A percentile compares a stretch with the other conserved stretches of the same genome.
phyloP scores from a whole-genome alignment of 345 rosid species.

The Bruguiera sexangula region DNA sequence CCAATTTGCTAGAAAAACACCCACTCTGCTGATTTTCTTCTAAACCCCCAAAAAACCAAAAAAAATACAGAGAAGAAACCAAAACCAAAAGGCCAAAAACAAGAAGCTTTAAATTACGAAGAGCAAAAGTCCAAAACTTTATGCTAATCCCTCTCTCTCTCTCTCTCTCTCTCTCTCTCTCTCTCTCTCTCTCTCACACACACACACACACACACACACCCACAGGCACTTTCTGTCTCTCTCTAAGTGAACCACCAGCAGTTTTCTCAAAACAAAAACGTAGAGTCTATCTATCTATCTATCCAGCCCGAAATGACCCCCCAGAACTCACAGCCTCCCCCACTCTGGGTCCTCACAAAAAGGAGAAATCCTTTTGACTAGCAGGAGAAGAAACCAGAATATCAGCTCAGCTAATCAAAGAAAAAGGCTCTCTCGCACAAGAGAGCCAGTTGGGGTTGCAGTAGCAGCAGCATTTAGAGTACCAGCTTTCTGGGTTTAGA shows the following conservation, averaged over 20 bases:
- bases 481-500: background rate
- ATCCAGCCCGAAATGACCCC: background rate
- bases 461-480: constrained; percentile 28
- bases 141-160: background rate
- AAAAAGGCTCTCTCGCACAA: constrained; percentile 39
- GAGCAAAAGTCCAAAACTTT: constrained; percentile 2
- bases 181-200: background rate
- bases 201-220: background rate
- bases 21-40: no score
- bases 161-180: background rate
- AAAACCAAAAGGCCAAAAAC: background rate
- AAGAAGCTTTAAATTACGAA: background rate
- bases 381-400: background rate
- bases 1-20: no score
- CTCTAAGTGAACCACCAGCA: background rate
- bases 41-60: background rate
- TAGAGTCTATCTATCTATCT: no score
- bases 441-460: constrained; percentile 36
- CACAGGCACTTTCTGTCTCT: background rate
- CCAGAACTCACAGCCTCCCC: no score
- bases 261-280: background rate
- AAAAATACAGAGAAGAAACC: background rate
- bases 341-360: no score
- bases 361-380: background rate
- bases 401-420: constrained; percentile 1